phyloP scores from a whole-genome alignment of 768 basidiomycete species.

The Arthromyces matolae region DNA sequence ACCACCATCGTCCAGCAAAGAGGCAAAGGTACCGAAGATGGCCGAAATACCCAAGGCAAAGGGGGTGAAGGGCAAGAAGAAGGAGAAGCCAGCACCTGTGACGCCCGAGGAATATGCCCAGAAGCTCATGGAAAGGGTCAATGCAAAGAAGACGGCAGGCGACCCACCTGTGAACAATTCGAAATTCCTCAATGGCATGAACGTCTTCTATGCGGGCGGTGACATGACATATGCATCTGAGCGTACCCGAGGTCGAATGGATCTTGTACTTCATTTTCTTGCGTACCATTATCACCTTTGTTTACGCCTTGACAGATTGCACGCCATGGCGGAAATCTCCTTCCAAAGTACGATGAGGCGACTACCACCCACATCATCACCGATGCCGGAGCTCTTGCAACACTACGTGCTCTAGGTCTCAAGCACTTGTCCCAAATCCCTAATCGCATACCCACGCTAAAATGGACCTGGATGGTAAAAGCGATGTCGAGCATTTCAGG shows the following conservation, averaged over 20 bases:
- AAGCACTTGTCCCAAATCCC: conserved; percentile 56
- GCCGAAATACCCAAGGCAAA: conserved; percentile 23
- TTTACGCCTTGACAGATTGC: conserved; percentile 46
- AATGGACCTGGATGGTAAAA: conserved; percentile 57
- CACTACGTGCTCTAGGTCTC: conserved; percentile 43
- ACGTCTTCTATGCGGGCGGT: conserved; percentile 56
- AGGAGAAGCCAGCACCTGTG: conserved; percentile 38
- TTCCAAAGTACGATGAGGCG: conserved; percentile 52
- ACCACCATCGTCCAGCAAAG: background rate
- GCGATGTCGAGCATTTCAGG: conserved; percentile 27
- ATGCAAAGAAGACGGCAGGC: conserved; percentile 24
- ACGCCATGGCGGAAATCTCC: conserved; percentile 57
- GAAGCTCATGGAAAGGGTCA: conserved; percentile 42
- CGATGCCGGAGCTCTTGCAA: conserved; percentile 30
- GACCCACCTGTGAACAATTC: conserved; percentile 9
- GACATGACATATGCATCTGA: conserved; percentile 53
- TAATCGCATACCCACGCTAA: conserved; percentile 58
- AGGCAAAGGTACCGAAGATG: too few species aligned
- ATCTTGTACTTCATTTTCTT: conserved; percentile 38
- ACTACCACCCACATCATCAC: conserved; percentile 68
- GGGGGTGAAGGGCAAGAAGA: conserved; percentile 27
- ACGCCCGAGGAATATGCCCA: conserved; percentile 54
- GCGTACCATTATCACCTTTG: background rate
- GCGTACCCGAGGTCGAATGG: conserved; percentile 54
- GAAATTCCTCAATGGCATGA: conserved; percentile 47